Conservation (phyloP, 2,329 filamentous ascomycete species). For the Penicillium decumbens region DNA sequence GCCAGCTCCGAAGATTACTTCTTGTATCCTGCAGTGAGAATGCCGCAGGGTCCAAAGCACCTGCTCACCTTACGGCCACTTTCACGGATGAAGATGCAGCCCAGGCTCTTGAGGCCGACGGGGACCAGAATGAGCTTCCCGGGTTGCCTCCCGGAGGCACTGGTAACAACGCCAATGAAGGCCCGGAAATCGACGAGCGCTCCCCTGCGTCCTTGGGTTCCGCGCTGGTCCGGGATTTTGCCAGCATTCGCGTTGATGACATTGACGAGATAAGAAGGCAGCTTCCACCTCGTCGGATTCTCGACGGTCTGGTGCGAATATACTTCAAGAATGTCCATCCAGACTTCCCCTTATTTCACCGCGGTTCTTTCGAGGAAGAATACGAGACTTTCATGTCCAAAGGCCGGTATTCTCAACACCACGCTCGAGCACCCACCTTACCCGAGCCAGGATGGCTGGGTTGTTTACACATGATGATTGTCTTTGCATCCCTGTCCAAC, state of each 20-base stretch:
- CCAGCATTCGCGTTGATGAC: slow-evolving; percentile 2
- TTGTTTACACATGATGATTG: slow-evolving; percentile 38
- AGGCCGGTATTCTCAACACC: slow-evolving; percentile 3
- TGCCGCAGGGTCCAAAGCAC: background rate
- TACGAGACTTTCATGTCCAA: slow-evolving; percentile 28
- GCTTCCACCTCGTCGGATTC: slow-evolving; percentile 15
- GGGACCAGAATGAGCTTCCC: slow-evolving; percentile 1
- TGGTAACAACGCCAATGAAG: slow-evolving; percentile 1
- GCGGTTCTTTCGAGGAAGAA: slow-evolving; percentile 35
- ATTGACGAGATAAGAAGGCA: slow-evolving; percentile 6
- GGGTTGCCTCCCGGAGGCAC: slow-evolving; percentile 1
- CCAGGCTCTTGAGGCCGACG: slow-evolving; percentile 6
- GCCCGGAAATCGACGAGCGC: slow-evolving; percentile 1
- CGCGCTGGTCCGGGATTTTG: slow-evolving; percentile 3
- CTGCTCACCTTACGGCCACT: slow-evolving; percentile 3
- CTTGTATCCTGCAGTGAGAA: slow-evolving; percentile 4
- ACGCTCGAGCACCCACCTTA: slow-evolving; percentile 2
- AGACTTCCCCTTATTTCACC: slow-evolving; percentile 38
- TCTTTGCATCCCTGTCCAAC: slow-evolving; percentile 32
- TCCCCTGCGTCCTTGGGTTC: slow-evolving; percentile 6
- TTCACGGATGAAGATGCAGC: slow-evolving; percentile 7
- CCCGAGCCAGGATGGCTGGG: slow-evolving; percentile 36
- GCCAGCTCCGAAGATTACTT: slow-evolving; percentile 27
- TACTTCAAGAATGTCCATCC: slow-evolving; percentile 38
- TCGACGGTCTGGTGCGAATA: slow-evolving; percentile 32